Base-by-base conservation (phyloP, 2,329 filamentous ascomycete species). In the Anisogramma anomala region DNA sequence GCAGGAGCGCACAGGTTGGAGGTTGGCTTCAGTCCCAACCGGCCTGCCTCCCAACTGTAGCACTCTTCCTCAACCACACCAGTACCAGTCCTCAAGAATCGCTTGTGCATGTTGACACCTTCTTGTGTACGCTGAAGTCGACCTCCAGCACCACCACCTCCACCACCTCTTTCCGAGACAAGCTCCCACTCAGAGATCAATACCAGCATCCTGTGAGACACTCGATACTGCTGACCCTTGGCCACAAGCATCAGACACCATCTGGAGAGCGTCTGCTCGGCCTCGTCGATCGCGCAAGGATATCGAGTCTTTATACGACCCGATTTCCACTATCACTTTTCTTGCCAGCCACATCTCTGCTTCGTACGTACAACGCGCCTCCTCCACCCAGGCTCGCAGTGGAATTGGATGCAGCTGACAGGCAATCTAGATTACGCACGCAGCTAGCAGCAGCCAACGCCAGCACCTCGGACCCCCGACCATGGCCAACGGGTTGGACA, bases 401-500 rank as follows among this genome's bases (percentile, higher is more conserved):
- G 41, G 35, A 31, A 32, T 20, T 22, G 45, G 28, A 33, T 44
- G 17, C 34, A 45, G 35, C 47, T 53, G 41, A 54, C 42, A 23
- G 9, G 6, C 22, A 39, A 45, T 18, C 36, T 50, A 47, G 43
- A 41, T 36, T 46, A 45, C 42, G 42, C 45, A 49, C 45, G 49
- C 33, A 42, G 28, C 37, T 38, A 19, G 27, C 39, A 23, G 27
- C 23, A 6, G 9, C 6, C 22, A 23, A 9, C 22, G 22, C 41
- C 23, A 9, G 10, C 33, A n/a, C 25, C 17, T 20, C 15, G 15
- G 17, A 28, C 9, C 23, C 42, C 36, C 18, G 39, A 43, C 47
- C 39, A 71, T 74, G 70, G 61, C 68, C 39, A 66, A 62, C 51
- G 59, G 68, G 10, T 58, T 73, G 32, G 69, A 69, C 46, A 59